These are phyloP conservation scores for Isochrysis galbana DNA, from an alignment of 78 protist species.

Conservation along the genomic window DNA sequence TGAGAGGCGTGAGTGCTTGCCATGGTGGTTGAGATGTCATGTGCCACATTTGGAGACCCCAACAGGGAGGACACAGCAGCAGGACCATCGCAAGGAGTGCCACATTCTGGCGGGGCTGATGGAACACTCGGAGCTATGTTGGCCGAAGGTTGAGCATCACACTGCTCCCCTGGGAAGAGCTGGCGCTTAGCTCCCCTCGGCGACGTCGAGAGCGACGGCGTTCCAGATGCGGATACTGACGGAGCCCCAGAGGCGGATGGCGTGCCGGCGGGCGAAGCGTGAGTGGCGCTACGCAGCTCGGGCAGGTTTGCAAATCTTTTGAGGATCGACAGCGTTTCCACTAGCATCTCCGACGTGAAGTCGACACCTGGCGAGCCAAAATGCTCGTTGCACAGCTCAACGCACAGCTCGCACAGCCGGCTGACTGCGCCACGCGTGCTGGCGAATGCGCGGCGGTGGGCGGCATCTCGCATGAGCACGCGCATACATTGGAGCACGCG, in stretches of 20 bases:
- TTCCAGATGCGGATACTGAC: no score
- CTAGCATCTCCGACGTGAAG: neutral
- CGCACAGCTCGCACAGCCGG: neutral
- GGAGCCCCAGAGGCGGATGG: neutral
- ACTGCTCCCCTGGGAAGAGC: no score
- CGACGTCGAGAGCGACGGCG: no score
- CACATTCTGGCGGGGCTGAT: no score
- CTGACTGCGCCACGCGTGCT: neutral
- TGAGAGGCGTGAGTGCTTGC: no score
- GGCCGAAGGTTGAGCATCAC: no score
- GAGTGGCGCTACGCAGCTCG: neutral
- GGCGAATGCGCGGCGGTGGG: neutral
- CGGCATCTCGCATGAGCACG: conserved; percentile 8
- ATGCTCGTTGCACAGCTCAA: neutral
- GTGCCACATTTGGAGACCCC: no score
- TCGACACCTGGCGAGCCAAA: neutral
- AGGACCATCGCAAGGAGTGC: no score
- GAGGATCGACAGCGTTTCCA: neutral
- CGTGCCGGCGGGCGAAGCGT: neutral
- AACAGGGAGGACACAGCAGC: no score
- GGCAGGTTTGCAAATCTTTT: conserved; percentile 12
- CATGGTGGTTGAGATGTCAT: no score
- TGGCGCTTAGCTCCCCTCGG: no score
- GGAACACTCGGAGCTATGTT: no score
- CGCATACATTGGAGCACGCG: conserved; percentile 21